Evolutionary conservation across 306 rosid genomes (phyloP).

Genomic region (Cicer bijugum): DNA sequence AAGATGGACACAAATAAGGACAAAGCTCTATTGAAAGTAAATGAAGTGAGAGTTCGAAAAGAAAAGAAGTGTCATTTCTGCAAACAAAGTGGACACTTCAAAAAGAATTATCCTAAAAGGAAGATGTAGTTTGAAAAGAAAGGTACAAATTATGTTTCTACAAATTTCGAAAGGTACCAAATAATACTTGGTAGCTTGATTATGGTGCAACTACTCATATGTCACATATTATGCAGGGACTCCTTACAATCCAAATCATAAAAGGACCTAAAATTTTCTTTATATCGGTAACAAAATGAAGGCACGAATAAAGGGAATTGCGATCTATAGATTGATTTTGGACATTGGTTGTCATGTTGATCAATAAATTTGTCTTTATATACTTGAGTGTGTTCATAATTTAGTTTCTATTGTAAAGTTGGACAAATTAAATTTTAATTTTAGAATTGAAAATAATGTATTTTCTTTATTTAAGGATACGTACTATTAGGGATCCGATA

Average conservation of each 20-base stretch:
- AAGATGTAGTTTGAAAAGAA: background rate
- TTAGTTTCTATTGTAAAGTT: background rate
- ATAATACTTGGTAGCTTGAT: background rate
- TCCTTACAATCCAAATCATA: background rate
- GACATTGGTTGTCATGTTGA: no score
- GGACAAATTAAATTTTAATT: no score
- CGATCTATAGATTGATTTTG: no score
- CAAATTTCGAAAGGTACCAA: background rate
- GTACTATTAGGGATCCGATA: background rate
- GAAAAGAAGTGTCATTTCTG: background rate
- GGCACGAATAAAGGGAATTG: background rate
- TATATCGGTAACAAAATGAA: constrained; percentile 1
- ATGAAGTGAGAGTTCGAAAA: no score
- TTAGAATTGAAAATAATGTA: no score
- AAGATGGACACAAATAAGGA: background rate
- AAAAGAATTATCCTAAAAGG: background rate
- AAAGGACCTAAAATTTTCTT: background rate
- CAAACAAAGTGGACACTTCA: background rate
- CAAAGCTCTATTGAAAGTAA: no score
- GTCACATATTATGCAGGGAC: background rate
- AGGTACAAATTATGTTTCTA: background rate
- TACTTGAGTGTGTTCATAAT: background rate
- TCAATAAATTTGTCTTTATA: no score
- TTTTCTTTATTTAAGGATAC: background rate
- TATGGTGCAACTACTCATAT: background rate